Percentiles rank a stretch among this genome's conserved stretches.
Conservation (phyloP, 1,284 basidiomycete genomes). For the Sporisorium scitamineum region DNA sequence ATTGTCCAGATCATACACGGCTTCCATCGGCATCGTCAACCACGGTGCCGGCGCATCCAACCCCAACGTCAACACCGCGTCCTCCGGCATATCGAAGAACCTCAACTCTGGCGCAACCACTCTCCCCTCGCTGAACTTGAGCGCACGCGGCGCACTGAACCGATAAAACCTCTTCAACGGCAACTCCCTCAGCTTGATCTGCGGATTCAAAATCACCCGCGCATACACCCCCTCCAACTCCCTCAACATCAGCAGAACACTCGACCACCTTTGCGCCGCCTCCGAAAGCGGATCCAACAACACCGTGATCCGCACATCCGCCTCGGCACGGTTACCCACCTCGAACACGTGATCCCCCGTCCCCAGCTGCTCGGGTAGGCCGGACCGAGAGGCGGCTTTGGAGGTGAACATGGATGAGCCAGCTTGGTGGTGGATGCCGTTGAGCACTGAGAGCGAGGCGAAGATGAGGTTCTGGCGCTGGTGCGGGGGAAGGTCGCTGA, state of each 20-base stretch:
- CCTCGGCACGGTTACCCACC: slow-evolving; percentile 77
- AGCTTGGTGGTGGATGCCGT: slow-evolving; percentile 31
- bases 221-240: slow-evolving; percentile 51
- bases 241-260: slow-evolving; percentile 71
- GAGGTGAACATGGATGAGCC: slow-evolving; percentile 18
- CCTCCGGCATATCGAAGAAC: slow-evolving; percentile 71
- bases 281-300: slow-evolving; percentile 88
- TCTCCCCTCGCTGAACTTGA: slow-evolving; percentile 79
- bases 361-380: slow-evolving; percentile 31
- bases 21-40: slow-evolving; percentile 89
- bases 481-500: slow-evolving; percentile 13
- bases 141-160: slow-evolving; percentile 76
- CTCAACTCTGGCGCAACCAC: slow-evolving; percentile 60
- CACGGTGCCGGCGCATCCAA: slow-evolving; percentile 91
- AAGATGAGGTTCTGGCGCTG: slow-evolving; percentile 48
- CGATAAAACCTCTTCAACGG: slow-evolving; percentile 95
- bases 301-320: slow-evolving; percentile 80
- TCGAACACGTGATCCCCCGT: slow-evolving; percentile 70
- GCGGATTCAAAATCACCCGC: slow-evolving; percentile 60
- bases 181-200: slow-evolving; percentile 73
- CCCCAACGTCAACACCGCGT: slow-evolving; percentile 86
- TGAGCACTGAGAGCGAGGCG: slow-evolving; percentile 42
- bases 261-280: slow-evolving; percentile 84
- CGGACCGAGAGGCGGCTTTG: slow-evolving; percentile 27
- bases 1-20: slow-evolving; percentile 94